These are phyloP conservation scores for Ustilago nuda DNA, from an alignment of 1,284 basidiomycete species.

Conservation along the genomic window DNA sequence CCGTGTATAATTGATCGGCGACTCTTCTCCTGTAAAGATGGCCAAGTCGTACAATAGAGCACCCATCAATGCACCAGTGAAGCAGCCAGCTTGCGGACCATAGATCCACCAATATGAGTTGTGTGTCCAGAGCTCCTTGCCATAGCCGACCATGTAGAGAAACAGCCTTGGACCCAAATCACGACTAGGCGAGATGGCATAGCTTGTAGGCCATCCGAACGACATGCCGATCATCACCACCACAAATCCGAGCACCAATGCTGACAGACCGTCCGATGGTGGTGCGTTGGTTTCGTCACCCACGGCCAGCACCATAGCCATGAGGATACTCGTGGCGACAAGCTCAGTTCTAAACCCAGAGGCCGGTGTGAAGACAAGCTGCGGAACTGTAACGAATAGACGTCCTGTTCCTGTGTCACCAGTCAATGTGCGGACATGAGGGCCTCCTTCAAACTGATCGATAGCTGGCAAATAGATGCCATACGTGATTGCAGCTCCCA, in stretches of 20 bases:
- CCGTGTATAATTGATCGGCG: constrained; percentile 57
- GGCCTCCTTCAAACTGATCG: constrained; percentile 77
- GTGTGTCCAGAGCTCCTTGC: constrained; percentile 71
- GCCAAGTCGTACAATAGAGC: constrained; percentile 68
- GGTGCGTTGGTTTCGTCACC: constrained; percentile 70
- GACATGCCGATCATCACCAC: constrained; percentile 74
- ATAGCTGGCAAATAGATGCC: constrained; percentile 82
- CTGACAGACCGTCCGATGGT: constrained; percentile 73
- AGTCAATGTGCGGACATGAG: constrained; percentile 75
- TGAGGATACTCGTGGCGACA: constrained; percentile 55
- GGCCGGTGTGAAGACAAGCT: constrained; percentile 29
- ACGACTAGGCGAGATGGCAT: constrained; percentile 76
- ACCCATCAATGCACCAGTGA: constrained; percentile 67
- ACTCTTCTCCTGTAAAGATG: constrained; percentile 69
- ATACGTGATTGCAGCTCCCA: constrained; percentile 78
- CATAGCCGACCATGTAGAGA: constrained; percentile 76
- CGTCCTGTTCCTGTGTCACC: constrained; percentile 73
- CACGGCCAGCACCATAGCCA: constrained; percentile 52
- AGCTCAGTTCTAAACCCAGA: constrained; percentile 51
- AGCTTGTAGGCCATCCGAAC: constrained; percentile 76
- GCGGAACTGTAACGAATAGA: constrained; percentile 79
- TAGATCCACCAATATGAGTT: constrained; percentile 81
- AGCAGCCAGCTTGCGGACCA: constrained; percentile 72
- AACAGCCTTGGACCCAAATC: constrained; percentile 76
- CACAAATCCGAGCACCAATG: constrained; percentile 74